Evolutionary conservation across 2,329 filamentous ascomycete species (phyloP), one percentile per base, ranked within the genome.

Genomic region (Sclerotinia glacialis): DNA sequence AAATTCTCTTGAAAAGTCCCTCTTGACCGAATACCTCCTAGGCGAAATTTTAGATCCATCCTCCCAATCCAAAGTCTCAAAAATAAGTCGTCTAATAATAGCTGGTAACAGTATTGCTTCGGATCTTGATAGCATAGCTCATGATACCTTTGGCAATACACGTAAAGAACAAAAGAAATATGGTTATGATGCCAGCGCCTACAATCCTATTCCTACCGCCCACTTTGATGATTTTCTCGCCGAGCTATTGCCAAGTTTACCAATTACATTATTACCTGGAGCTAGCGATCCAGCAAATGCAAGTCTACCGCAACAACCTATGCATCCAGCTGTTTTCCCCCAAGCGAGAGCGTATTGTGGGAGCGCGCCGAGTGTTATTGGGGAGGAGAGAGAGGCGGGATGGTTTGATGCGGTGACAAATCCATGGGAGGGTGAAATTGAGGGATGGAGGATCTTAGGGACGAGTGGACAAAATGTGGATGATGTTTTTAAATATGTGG

Each of bases 361-460:
- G 5, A 60, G 58, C 26, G 58, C 58, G 21, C 58, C 58, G 5
- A 60, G 58, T 23, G 46, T 65, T 11, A 60, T 59, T 23, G 84
- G 83, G 44, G 46, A 62, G n/a, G 31, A 59, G 34, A 75, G 74
- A 16, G 81, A 86, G 59, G 79, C 85, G 0, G 87, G 89, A 26
- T 97, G 93, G 89, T 87, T 99, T 64, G 92, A 98, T 77, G 84
- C 85, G 7, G 91, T 93, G 56, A 98, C 95, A 5, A 99, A 99
- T 74, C 95, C 95, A 0, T 96, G 91, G 88, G 90, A 96, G 73
- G 92, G 88, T 28, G 92, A 97, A 76, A 79, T 99, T 0, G 93
- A 96, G 65, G 96, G 95, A 0, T 96, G 92, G 89, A 85, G 92
- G 53, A 79, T 98, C 8, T 84, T 97, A 54, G 93, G 91, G 14